Evolutionary conservation across 257 asterid species (phyloP), one percentile per base, ranked within the genome.

Genomic region (Solanum gracilifrons): DNA sequence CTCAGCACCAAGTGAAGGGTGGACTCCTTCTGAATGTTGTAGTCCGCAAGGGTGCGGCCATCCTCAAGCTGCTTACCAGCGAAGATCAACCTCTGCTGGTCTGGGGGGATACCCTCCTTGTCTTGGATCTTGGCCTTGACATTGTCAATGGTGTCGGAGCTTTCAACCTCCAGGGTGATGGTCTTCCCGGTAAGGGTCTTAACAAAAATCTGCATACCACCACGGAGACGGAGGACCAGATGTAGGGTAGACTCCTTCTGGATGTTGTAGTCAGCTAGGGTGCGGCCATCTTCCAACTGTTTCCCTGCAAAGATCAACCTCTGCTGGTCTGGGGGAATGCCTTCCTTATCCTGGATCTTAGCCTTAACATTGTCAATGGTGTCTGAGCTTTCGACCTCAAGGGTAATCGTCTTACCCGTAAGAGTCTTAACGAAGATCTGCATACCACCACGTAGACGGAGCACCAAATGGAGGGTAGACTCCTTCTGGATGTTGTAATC

Each of bases 11-110:
- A 62, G 55, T 92, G 95, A 12, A 93, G 92, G 25, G 95, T 92
- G 0, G 93, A 91, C 85, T 93, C 95, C 92, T 93, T 93, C 86
- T 93, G 95, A 1, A 94, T 93, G 89, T 95, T 94, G 86, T 94
- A 94, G 10, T 94, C 98, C 0, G 98, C 98, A 4, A 95, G 62
- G 2, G 98, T 95, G 0, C 95, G 82, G 0, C 98, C 98, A 62
- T 95, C 96, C 66, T 95, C 98, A 0, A 95, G 90, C 90, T 94
- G 98, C 90, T 94, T 94, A 0, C 98, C 98, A 1, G 95, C 98
- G 0, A 94, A 94, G 46, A 91, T 91, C 51, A 91, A 13, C 86
- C 93, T 88, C 51, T 91, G 93, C 89, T 91, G 93, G 85, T 91
- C 93, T n/a, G 93, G 93, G 6, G 93, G 93, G 0, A 91, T 91